phyloP scores from a whole-genome alignment of 1,139 yeast species.

The Starmera stellimalicola region DNA sequence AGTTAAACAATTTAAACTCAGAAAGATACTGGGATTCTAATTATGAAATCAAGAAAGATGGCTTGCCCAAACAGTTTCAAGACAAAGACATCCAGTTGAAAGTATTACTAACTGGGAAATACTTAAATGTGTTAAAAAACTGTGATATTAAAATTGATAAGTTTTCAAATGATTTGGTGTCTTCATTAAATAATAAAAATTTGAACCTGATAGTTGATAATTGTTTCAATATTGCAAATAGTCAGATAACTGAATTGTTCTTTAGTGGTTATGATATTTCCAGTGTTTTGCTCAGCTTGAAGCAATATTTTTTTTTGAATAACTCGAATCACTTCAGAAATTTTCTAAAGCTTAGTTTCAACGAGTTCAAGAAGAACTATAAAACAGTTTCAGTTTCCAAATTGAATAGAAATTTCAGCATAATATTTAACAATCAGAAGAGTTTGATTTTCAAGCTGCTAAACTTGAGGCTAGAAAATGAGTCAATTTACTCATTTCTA shows the following conservation, averaged over 20 bases:
- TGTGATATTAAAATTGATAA: conserved; percentile 16
- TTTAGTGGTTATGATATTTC: conserved; percentile 52
- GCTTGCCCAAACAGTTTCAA: conserved; percentile 58
- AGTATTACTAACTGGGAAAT: conserved; percentile 77
- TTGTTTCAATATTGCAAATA: conserved; percentile 65
- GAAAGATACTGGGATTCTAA: conserved; percentile 87
- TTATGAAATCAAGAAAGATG: conserved; percentile 67
- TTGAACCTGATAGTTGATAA: conserved; percentile 48
- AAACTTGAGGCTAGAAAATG: conserved; percentile 21
- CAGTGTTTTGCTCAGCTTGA: conserved; percentile 38
- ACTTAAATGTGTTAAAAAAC: conserved; percentile 60
- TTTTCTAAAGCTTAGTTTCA: conserved; percentile 30
- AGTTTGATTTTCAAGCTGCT: conserved; percentile 18
- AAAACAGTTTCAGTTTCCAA: conserved; percentile 28
- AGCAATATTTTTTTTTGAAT: conserved; percentile 43
- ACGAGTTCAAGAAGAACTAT: conserved; percentile 31
- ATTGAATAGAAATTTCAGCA: conserved; percentile 24
- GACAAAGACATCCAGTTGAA: conserved; percentile 49
- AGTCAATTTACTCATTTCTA: conserved; percentile 47
- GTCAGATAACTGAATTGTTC: conserved; percentile 45
- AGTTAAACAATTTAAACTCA: conserved; percentile 38
- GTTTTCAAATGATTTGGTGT: conserved; percentile 20
- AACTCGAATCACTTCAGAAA: conserved; percentile 18
- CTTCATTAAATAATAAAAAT: conserved; percentile 47
- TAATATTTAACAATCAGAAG: conserved; percentile 3